Evolutionary conservation across 1,284 basidiomycete species (phyloP), one percentile per base, ranked within the genome.

Genomic region (Anthracocystis panici-leucophaei): DNA sequence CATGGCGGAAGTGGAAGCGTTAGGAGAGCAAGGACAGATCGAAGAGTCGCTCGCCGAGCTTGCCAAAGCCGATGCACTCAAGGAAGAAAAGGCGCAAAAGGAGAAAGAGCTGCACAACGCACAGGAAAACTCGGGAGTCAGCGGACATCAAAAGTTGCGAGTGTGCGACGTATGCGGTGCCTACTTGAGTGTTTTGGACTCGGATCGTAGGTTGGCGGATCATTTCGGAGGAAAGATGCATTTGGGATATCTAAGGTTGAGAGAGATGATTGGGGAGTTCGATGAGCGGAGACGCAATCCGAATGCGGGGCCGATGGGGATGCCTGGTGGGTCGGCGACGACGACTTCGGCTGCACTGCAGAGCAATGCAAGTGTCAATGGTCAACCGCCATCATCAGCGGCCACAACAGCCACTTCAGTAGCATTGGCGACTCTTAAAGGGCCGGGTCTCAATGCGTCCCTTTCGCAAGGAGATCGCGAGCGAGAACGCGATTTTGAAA

Each of bases 221-320:
- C 97, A 99, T 87, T 99, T 99, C 87, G 97, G 97, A 87, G 97
- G 97, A 81, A 99, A 99, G 95, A 97, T 99, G 94, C 97, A 99
- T 88, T 87, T 99, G 81, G 97, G 97, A 11, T 99, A 99, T 87
- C 93, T 97, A 85, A 95, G 98, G 87, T 88, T 99, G 74, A 92
- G 97, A 61, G 94, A 96, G 87, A 92, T 97, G 89, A 89, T 99
- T 68, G 86, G 88, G 57, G 92, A 93, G 84, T 96, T 84, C 55
- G 79, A 84, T 29, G 68, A 65, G 40, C 59, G 72, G 46, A 64
- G 76, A 29, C 56, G 72, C 21, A 61, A 75, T 20, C 61, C 66
- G 14, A 73, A 66, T 33, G 57, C 70, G 20, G 59, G 65, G 20
- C 68, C 74, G 27, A 69, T 75, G 75, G 67, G 63, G 2, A 48